phyloP scores from a whole-genome alignment of 192 early-diverging fungal genomes.

The Cetraspora pellucida region DNA sequence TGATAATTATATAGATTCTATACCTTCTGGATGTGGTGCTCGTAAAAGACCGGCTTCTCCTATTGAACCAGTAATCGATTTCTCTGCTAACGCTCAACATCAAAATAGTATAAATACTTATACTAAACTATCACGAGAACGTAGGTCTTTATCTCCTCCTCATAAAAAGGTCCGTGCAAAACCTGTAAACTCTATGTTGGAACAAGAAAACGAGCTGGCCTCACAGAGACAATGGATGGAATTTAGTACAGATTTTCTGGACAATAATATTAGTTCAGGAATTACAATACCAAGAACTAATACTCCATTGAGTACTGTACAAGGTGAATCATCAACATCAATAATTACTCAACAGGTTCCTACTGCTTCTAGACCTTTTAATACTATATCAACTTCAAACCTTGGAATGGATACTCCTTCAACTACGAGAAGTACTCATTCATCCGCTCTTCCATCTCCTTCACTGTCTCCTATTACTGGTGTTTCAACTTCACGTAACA shows the following conservation, averaged over 20 bases:
- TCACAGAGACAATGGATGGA: slow-evolving; percentile 23
- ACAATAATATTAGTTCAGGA: slow-evolving; percentile 24
- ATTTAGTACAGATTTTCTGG: slow-evolving; percentile 18
- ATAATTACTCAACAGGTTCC: slow-evolving; percentile 24
- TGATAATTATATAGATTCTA: slow-evolving; percentile 13
- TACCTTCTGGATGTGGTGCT: slow-evolving; percentile 10
- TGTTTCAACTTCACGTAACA: slow-evolving; percentile 11
- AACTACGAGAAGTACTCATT: slow-evolving; percentile 38
- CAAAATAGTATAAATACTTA: not conserved
- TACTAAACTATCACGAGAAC: slow-evolving; percentile 15
- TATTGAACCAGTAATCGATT: slow-evolving; percentile 10
- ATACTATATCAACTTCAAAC: slow-evolving; percentile 26
- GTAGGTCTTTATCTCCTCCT: slow-evolving; percentile 31
- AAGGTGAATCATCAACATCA: slow-evolving; percentile 14
- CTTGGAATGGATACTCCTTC: slow-evolving; percentile 35
- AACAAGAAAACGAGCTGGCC: slow-evolving; percentile 28
- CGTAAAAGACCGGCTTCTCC: slow-evolving; percentile 35
- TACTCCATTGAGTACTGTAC: slow-evolving; percentile 12
- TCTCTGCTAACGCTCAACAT: slow-evolving; percentile 22
- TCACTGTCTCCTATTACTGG: slow-evolving; percentile 46
- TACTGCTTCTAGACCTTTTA: slow-evolving; percentile 21
- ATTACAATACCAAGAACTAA: slow-evolving; percentile 23
- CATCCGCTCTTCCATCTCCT: slow-evolving; percentile 56
- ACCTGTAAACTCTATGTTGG: not conserved
- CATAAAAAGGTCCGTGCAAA: slow-evolving; percentile 35